Percentiles rank a stretch among this genome's conserved stretches.
These are phyloP conservation scores for Phytophthora lateralis DNA, from an alignment of 352 stramenopile species.

Conservation along the genomic window DNA sequence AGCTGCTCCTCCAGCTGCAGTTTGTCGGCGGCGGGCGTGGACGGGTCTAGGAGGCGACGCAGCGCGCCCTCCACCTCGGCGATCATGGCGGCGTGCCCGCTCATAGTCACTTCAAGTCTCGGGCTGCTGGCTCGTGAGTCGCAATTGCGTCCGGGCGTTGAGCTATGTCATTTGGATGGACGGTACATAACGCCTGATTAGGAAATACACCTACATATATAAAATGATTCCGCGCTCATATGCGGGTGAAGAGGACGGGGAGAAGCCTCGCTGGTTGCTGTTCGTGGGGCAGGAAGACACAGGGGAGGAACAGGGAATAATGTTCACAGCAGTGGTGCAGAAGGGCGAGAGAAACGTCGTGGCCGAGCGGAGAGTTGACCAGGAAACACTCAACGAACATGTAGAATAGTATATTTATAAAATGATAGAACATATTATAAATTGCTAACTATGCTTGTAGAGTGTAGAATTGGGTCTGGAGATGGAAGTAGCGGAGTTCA, in stretches of 20 bases:
- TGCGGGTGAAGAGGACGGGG: constrained; percentile 20
- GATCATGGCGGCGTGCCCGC: constrained; percentile 43
- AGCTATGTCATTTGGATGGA: not conserved
- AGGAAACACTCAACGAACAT: constrained; percentile 37
- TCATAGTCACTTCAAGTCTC: constrained; percentile 25
- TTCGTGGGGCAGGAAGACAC: constrained; percentile 30
- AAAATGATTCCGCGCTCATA: constrained; percentile 43
- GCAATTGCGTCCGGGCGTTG: not conserved
- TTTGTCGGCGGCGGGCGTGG: constrained; percentile 53
- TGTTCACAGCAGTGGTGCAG: constrained; percentile 43
- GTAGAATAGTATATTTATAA: constrained; percentile 25
- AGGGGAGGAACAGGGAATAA: constrained; percentile 22
- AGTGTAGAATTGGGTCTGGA: constrained; percentile 68
- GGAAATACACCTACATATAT: constrained; percentile 6
- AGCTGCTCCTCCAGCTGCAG: constrained; percentile 65
- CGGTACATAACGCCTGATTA: not conserved
- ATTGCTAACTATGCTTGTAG: constrained; percentile 19
- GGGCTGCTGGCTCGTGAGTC: not conserved
- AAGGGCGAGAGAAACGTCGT: constrained; percentile 19
- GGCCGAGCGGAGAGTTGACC: constrained; percentile 45
- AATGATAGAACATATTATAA: not conserved
- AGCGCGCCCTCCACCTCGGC: constrained; percentile 68
- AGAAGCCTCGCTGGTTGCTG: constrained; percentile 42
- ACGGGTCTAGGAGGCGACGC: constrained; percentile 57
- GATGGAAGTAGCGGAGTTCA: constrained; percentile 40